These are phyloP conservation scores for Herpetomonas samuelpessoai DNA, from an alignment of 208 protist genomes.

Conservation along the genomic window DNA sequence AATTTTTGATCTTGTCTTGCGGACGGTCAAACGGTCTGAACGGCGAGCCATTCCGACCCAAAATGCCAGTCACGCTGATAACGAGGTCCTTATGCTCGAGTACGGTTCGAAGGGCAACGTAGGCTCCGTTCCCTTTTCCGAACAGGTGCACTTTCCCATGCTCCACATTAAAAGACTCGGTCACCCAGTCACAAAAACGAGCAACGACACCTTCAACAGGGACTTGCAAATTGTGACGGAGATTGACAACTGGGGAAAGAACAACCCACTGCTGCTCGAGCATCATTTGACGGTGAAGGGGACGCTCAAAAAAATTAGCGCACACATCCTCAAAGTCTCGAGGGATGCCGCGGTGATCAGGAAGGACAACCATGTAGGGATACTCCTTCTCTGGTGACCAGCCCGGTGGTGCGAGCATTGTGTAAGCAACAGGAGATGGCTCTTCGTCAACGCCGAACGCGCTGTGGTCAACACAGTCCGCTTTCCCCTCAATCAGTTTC, in stretches of 20 bases:
- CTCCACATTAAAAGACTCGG: constrained; percentile 69
- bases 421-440: constrained; percentile 67
- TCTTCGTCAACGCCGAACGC: constrained; percentile 67
- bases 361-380: constrained; percentile 81
- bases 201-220: constrained; percentile 80
- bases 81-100: constrained; percentile 74
- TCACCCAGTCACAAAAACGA: constrained; percentile 86
- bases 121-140: constrained; percentile 80
- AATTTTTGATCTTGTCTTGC: constrained; percentile 76
- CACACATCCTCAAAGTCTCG: constrained; percentile 88
- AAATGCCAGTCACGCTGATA: constrained; percentile 73
- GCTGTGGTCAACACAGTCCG: constrained; percentile 76
- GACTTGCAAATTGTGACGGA: constrained; percentile 75
- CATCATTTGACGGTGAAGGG: constrained; percentile 64
- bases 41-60: constrained; percentile 68
- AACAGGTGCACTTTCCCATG: constrained; percentile 79
- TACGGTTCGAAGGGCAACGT: constrained; percentile 72
- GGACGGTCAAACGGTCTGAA: constrained; percentile 69
- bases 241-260: constrained; percentile 71
- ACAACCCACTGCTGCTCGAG: constrained; percentile 72
- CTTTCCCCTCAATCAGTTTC: constrained; percentile 60
- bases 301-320: constrained; percentile 84
- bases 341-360: constrained; percentile 68
- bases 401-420: constrained; percentile 65
- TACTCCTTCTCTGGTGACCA: constrained; percentile 58